Base-by-base conservation (phyloP, 2,329 filamentous ascomycete genomes). In the Amylocarpus encephaloides region DNA sequence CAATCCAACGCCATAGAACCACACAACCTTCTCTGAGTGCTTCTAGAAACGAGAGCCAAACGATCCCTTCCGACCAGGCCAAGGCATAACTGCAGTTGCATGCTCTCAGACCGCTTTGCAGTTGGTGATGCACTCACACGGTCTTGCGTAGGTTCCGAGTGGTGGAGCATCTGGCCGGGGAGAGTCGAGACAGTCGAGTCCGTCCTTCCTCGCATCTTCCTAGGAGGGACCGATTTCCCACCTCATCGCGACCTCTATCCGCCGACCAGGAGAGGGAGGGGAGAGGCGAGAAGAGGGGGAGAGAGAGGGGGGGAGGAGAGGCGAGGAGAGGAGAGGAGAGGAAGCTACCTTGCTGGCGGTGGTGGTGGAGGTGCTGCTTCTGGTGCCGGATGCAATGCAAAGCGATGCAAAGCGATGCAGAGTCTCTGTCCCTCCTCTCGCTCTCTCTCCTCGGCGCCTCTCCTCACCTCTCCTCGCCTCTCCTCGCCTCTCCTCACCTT, bases 141-240 rank as follows among this genome's bases (percentile, higher is more conserved):
- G 3, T 10, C 11, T 16, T 36, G 15, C 34, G 13, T 36, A 5
- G 15, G 13, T n/a, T 16, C 12, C 34, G 12, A 19, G 32, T n/a
- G 13, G 7, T 30, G 13, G 13, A 34, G n/a, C 15, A 15, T 9
- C 29, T 18, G 1, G 5, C 26, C 43, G 35, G 12, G 26, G 26
- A 26, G n/a, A 15, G n/a, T 36, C 40, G n/a, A n/a, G n/a, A n/a
- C 40, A 4, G 22, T 26, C 22, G 22, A 26, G 22, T 26, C 22
- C 22, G 22, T 26, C 22, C 22, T 26, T 26, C 40, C 18, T 48
- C 49, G 39, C 49, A 47, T 39, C 53, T 40, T 33, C 34, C 48
- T 36, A 39, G 22, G 42, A 36, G 38, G 22, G 42, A 36, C 39
- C 34, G 42, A 13, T 32, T 46, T 18, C 48, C 50, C 36, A 32